Evolutionary conservation across 176 grass and related monocot species (phyloP), one percentile per base, ranked within the genome.

Genomic region (Avena eriantha): DNA sequence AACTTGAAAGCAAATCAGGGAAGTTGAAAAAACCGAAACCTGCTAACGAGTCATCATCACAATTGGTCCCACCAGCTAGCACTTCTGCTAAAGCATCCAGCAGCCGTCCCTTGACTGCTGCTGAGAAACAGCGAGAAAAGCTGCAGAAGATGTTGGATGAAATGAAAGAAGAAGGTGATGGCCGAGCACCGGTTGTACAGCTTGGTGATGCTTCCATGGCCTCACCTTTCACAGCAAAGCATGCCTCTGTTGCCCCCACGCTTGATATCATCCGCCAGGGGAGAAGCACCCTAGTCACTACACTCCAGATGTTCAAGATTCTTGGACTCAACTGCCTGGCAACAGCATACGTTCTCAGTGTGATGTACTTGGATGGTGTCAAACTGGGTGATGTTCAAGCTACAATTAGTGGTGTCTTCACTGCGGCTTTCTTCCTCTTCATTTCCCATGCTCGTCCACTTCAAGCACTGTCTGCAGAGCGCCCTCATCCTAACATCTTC

Each of bases 281-380:
- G 11, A 78, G 97, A 79, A 99, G 97, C 87, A 96, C 97, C 18
- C 87, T 99, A 66, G 97, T 99, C 34, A 99, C 97, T 13, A 99
- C 94, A 14, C 97, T 99, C 88, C 97, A 99, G 86, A 99, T 99
- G 97, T 99, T 99, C 80, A 99, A 99, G 90, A 99, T 99, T 91
- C 94, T 99, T 87, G 97, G 97, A 51, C 94, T 99, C 51, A 99
- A 99, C 80, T 99, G 97, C 77, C 92, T 99, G 76, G 94, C 97
- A 48, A 96, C 97, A 36, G 97, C 97, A 69, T 99, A 94, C 26
- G 97, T 99, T 77, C 90, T 99, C 26, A 99, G 97, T 78, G 97
- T 99, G 66, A 99, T 99, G 94, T 92, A 99, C 76, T 72, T 99
- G 85, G 94, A 99, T 91, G 97, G 94, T 78, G 97, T 99, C 57